phyloP scores from a whole-genome alignment of 2,329 filamentous ascomycete species.

The Aspergillus sp. region DNA sequence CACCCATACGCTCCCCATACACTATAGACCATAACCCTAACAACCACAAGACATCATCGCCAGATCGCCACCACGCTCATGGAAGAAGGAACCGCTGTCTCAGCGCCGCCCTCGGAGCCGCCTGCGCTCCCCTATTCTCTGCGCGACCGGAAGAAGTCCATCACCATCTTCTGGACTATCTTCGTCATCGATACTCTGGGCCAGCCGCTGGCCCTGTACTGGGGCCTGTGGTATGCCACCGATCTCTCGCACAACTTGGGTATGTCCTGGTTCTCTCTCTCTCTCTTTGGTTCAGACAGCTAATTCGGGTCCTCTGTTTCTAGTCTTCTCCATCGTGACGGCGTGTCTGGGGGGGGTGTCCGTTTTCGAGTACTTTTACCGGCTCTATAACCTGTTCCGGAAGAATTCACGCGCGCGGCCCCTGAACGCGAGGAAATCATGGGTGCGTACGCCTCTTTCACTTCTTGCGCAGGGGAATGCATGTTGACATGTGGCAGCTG shows the following conservation, averaged over 20 bases:
- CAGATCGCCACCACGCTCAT: slow-evolving; percentile 18
- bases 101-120: slow-evolving; percentile 19
- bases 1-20: no score
- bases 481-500: slow-evolving; percentile 20
- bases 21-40: background rate
- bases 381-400: slow-evolving; percentile 32
- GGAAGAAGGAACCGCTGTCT: slow-evolving; percentile 24
- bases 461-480: background rate
- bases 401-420: slow-evolving; percentile 32
- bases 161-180: slow-evolving; percentile 52
- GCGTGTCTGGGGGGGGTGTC: slow-evolving; percentile 34
- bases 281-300: background rate
- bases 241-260: slow-evolving; percentile 38
- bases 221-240: slow-evolving; percentile 52
- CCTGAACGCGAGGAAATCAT: slow-evolving; percentile 36
- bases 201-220: slow-evolving; percentile 54
- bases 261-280: slow-evolving; percentile 18
- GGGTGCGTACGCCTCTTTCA: slow-evolving; percentile 20
- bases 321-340: slow-evolving; percentile 38
- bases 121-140: slow-evolving; percentile 51
- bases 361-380: slow-evolving; percentile 37
- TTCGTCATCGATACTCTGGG: slow-evolving; percentile 52
- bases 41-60: slow-evolving; percentile 4
- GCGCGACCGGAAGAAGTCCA: slow-evolving; percentile 46
- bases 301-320: background rate